A percentile compares a stretch with the other conserved stretches of the same genome.
Conservation (phyloP, 2,329 filamentous ascomycete genomes). For the Pseudogymnoascus sp. region DNA sequence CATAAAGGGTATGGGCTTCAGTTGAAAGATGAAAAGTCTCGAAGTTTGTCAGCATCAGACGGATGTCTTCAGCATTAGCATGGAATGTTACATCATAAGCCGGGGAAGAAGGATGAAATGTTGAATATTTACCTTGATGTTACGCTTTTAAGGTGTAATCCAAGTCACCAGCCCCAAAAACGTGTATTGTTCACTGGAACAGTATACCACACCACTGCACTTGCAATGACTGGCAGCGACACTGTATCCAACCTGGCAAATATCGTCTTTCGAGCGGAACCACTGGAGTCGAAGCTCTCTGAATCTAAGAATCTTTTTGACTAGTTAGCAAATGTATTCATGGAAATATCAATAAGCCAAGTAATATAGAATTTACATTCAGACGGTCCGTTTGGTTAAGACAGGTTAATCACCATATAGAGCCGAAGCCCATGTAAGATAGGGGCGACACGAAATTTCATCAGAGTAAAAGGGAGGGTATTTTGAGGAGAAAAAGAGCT, state of each 20-base stretch:
- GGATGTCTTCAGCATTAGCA: conserved; percentile 64
- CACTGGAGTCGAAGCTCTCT: conserved; percentile 2
- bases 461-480: conserved; percentile 33
- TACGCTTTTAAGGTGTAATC: background rate
- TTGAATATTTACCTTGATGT: conserved; percentile 25
- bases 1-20: conserved; percentile 44
- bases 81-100: conserved; percentile 67
- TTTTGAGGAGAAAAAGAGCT: conserved; percentile 8
- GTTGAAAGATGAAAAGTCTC: conserved; percentile 82
- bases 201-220: background rate
- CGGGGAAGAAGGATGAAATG: conserved; percentile 22
- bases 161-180: background rate
- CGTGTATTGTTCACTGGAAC: background rate
- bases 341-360: conserved; percentile 13
- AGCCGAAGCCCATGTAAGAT: conserved; percentile 40
- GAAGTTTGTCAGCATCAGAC: conserved; percentile 55
- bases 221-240: background rate
- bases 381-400: conserved; percentile 51
- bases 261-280: background rate
- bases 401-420: conserved; percentile 52
- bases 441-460: conserved; percentile 54
- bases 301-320: conserved; percentile 13
- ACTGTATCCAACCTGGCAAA: background rate
- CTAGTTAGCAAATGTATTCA: conserved; percentile 20
- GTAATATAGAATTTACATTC: conserved; percentile 27